Conservation (phyloP, 257 asterid genomes). For the Nicotiana undulata region DNA sequence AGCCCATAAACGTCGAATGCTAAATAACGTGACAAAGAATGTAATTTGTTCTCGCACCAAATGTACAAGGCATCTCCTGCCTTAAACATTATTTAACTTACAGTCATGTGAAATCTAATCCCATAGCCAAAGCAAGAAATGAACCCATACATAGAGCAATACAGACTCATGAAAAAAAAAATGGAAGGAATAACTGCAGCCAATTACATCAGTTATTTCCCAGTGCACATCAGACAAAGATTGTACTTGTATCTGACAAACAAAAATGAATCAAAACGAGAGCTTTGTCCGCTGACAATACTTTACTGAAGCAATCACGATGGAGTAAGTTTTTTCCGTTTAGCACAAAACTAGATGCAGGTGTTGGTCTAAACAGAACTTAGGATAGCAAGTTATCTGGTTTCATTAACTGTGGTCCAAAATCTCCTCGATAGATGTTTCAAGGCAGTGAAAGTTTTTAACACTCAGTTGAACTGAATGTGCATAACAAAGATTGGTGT, state of each 20-base stretch:
- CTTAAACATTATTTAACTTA: neutral
- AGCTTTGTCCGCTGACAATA: no score
- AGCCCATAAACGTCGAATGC: neutral
- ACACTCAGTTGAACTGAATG: constrained; percentile 1
- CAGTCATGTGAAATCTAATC: neutral
- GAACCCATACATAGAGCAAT: neutral
- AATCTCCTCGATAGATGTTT: constrained; percentile 1
- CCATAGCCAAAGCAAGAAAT: neutral
- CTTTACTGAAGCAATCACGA: no score
- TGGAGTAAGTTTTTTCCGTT: neutral
- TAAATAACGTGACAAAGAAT: neutral
- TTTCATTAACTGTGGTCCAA: neutral
- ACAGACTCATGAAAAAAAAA: neutral
- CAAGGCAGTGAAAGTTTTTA: neutral
- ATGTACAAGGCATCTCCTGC: neutral
- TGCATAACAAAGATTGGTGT: constrained; percentile 2
- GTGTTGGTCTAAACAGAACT: neutral
- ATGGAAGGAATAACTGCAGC: neutral
- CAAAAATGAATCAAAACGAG: no score
- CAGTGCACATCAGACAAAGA: no score
- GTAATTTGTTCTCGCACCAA: neutral
- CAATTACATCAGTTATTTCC: neutral
- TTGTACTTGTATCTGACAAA: no score
- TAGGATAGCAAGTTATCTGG: neutral
- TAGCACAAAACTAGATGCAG: neutral